Evolutionary conservation across 2,329 filamentous ascomycete genomes (phyloP), one percentile per base, ranked within the genome.

Genomic region (Venturia aucupariae): DNA sequence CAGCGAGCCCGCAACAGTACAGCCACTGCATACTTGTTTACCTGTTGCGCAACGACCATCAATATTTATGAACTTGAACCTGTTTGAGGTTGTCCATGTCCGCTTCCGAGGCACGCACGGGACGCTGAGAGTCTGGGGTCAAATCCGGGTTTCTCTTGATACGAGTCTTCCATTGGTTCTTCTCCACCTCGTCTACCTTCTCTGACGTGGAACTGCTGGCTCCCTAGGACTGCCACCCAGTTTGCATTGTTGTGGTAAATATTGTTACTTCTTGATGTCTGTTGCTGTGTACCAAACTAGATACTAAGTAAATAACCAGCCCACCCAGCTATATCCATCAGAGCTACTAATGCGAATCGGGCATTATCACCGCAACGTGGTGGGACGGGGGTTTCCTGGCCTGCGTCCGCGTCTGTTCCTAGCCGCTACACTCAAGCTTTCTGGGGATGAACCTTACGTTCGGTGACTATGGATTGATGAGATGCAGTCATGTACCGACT

Each of bases 31-130:
- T 11, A 35, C 15, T 10, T 19, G n/a, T 35, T 24, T 5, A 57
- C 27, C 51, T n/a, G 51, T 57, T n/a, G 51, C 51, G 51, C 51
- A 32, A n/a, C 13, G 46, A 27, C 46, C 46, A 51, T 24, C 8
- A 7, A 51, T 6, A 19, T 10, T 17, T 32, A 24, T 35, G 51
- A 57, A 27, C n/a, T n/a, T n/a, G n/a, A 57, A 10, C 24, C 51
- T 57, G 51, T 57, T 57, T 57, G 51, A 57, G 10, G 5, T 17
- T 35, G 51, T 57, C 51, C 51, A 10, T 35, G 51, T 57, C 51
- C 51, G 51, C 51, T 57, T 35, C 51, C 51, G 51, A 57, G 51
- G 51, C 51, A 57, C 51, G 51, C 30, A 57, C 15, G 51, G 51
- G 51, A 22, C 51, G 51, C 51, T 35, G 24, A 13, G 19, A 46